Conservation (phyloP, 768 basidiomycete species). For the Udeniomyces megalosporus region DNA sequence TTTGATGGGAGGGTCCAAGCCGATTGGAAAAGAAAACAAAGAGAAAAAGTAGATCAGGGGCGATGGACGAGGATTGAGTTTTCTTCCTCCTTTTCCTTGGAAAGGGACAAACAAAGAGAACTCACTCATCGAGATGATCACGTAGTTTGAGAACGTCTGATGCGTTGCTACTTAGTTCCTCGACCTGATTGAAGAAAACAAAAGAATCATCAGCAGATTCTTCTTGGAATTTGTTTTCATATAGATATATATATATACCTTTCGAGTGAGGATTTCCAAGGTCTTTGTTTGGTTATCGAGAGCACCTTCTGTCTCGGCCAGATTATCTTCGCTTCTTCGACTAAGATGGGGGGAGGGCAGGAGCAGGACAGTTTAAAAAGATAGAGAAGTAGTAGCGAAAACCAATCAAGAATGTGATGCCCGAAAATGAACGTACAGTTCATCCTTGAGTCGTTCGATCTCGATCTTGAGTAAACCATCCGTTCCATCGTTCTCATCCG, state of each 20-base stretch:
- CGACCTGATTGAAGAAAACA: constrained; percentile 32
- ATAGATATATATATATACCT: constrained; percentile 33
- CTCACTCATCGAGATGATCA: constrained; percentile 88
- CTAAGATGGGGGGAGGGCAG: constrained; percentile 30
- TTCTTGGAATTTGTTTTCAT: no score
- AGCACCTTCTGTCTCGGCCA: constrained; percentile 63
- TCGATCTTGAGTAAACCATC: constrained; percentile 46
- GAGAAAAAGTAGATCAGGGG: neutral
- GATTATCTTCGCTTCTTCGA: constrained; percentile 84
- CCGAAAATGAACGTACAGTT: no score
- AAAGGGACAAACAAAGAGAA: no score
- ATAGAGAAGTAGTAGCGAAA: no score
- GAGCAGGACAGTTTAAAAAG: neutral
- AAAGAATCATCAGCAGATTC: neutral
- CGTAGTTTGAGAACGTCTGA: constrained; percentile 65
- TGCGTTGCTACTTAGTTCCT: constrained; percentile 62
- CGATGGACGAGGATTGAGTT: neutral
- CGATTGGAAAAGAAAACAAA: neutral
- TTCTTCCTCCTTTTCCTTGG: no score
- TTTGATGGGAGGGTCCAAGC: no score
- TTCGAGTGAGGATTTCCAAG: constrained; percentile 52
- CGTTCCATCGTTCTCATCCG: no score
- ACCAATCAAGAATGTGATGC: no score
- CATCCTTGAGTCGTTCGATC: constrained; percentile 43
- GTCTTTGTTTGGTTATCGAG: constrained; percentile 59